These are phyloP conservation scores for Murraya paniculata DNA, from an alignment of 345 rosid species.

Conservation along the genomic window DNA sequence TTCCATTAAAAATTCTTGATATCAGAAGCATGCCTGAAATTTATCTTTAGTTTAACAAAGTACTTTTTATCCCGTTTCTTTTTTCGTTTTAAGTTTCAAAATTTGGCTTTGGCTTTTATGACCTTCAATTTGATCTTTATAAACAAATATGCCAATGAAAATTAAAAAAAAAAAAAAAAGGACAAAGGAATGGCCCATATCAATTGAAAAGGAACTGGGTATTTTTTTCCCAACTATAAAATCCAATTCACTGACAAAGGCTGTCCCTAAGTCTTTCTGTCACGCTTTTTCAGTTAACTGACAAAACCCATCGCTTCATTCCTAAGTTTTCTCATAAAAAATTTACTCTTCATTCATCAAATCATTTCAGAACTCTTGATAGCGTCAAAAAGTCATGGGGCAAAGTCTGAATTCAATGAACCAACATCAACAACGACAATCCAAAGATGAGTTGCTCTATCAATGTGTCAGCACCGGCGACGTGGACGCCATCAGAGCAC, in stretches of 20 bases:
- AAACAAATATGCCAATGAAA: neutral
- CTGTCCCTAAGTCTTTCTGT: neutral
- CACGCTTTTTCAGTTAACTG: neutral
- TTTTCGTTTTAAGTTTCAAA: neutral
- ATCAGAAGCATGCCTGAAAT: neutral
- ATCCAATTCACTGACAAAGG: neutral
- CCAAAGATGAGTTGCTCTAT: conserved; percentile 38
- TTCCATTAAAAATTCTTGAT: neutral
- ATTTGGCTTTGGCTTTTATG: neutral
- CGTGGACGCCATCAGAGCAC: conserved; percentile 32
- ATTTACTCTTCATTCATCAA: neutral
- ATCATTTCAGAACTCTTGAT: neutral
- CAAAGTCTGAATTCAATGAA: conserved; percentile 34
- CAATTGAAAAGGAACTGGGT: neutral
- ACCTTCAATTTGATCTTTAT: neutral
- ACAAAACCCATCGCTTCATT: neutral
- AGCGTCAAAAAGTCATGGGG: conserved; percentile 25
- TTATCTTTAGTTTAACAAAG: too few species aligned
- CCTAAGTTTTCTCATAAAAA: neutral
- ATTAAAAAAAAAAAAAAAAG: neutral
- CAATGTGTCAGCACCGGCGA: conserved; percentile 32
- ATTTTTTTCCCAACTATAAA: neutral
- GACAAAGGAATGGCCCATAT: neutral
- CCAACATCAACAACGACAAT: conserved; percentile 12
- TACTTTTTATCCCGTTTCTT: too few species aligned